These are phyloP conservation scores for Phytophthora quininea DNA, from an alignment of 352 stramenopile species.

Conservation along the genomic window DNA sequence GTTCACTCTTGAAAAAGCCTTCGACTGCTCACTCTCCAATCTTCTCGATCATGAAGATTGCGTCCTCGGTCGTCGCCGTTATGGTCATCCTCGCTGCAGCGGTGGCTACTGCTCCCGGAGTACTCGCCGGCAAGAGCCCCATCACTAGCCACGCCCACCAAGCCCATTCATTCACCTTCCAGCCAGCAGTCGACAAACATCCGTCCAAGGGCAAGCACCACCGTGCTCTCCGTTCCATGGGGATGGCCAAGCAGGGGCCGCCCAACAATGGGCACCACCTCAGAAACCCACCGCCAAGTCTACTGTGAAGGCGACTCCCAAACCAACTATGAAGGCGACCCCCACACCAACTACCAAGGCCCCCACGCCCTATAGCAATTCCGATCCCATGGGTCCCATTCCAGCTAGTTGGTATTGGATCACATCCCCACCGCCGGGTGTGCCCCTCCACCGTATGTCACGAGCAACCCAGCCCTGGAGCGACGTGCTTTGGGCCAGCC, in stretches of 20 bases:
- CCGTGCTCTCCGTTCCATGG: slow-evolving; percentile 17
- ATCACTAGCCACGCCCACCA: neutral
- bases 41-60: neutral
- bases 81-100: slow-evolving; percentile 11
- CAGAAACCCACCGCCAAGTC: neutral
- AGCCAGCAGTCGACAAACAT: slow-evolving; percentile 4
- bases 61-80: slow-evolving; percentile 11
- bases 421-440: too few species aligned
- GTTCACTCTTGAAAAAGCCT: slow-evolving; percentile 13
- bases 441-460: too few species aligned
- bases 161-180: slow-evolving; percentile 1
- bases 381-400: too few species aligned
- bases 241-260: slow-evolving; percentile 8
- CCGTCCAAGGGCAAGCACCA: neutral
- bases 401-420: too few species aligned
- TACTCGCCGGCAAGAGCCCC: slow-evolving; percentile 2
- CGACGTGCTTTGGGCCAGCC: slow-evolving; percentile 11
- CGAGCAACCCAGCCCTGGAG: too few species aligned
- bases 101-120: slow-evolving; percentile 5
- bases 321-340: too few species aligned
- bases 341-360: neutral
- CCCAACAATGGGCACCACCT: slow-evolving; percentile 6
- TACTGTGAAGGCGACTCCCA: too few species aligned
- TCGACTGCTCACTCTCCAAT: slow-evolving; percentile 3
- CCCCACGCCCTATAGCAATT: neutral